Base-by-base conservation (phyloP, 1,139 yeast species). In the Wickerhamiella pararugosa region DNA sequence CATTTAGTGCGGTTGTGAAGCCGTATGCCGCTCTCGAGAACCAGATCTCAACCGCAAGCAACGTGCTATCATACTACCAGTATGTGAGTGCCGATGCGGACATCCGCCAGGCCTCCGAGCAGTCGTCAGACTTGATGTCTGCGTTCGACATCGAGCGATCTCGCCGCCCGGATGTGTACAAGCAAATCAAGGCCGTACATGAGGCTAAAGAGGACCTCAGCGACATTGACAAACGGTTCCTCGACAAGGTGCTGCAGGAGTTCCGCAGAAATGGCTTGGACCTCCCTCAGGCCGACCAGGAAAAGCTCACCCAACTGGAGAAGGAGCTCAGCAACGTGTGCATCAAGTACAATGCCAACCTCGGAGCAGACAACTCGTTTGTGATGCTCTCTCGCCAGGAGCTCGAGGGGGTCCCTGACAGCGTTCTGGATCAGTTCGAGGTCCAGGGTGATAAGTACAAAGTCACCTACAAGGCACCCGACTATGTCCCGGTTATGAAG, bases 401-500 rank as follows among this genome's bases (percentile, higher is more conserved):
- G 56, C 66, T 83, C 37, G 73, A 67, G 5, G 94, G 94, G 32
- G 79, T 83, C 34, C 87, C 93, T 5, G 68, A 69, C 36, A 74
- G 74, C 47, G 72, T 73, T 1, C 51, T 79, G 47, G 68, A 66
- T 25, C 79, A 71, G 53, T 79, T 76, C 53, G 77, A 73, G 44
- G 62, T 58, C 34, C 71, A 63, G 9, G 64, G 58, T 8, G 75
- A 70, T 9, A 70, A 70, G 53, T 69, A 62, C 54, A 78, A 77
- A 56, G 77, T 83, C 66, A 78, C 92, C 4, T 82, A 72, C 65
- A 80, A 82, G 58, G 79, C 80, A 54, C 90, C 94, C 4, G 93
- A 82, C 55, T 62, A 79, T 42, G 64, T 77, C 50, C 93, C 93
- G 0, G 77, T 78, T n/a, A 62, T 80, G 58, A 78, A 79, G 57